Conservation (phyloP, 1,284 basidiomycete species). For the Moesziomyces aphidis region DNA sequence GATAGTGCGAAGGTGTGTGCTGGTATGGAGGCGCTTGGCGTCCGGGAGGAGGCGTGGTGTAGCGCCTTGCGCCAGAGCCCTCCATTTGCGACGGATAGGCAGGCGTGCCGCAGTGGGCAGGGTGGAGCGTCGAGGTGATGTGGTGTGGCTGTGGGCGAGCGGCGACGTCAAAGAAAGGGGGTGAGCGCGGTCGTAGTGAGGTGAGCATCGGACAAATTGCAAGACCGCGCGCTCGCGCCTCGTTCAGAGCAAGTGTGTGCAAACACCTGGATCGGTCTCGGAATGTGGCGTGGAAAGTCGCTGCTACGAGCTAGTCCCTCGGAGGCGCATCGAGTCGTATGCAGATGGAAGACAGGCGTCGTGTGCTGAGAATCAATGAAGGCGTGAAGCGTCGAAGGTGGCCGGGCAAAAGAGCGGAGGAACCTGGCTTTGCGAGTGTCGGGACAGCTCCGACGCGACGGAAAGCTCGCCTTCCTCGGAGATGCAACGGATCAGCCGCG, state of each 20-base stretch:
- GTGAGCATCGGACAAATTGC: slow-evolving; percentile 33
- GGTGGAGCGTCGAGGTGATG: background rate
- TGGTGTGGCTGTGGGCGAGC: slow-evolving; percentile 3
- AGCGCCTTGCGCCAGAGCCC: slow-evolving; percentile 24
- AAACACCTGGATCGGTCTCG: too few relatives aligned
- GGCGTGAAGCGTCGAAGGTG: too few relatives aligned
- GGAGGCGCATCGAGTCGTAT: too few relatives aligned
- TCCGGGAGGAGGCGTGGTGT: slow-evolving; percentile 14
- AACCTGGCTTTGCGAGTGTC: too few relatives aligned
- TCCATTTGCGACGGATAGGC: slow-evolving; percentile 9
- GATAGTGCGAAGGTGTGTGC: background rate
- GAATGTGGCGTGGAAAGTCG: too few relatives aligned
- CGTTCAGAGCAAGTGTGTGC: background rate
- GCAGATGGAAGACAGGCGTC: too few relatives aligned
- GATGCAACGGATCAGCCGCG: too few relatives aligned
- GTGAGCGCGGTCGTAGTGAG: slow-evolving; percentile 37
- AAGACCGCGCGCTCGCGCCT: slow-evolving; percentile 8
- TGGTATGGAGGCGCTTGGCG: slow-evolving; percentile 4
- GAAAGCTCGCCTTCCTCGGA: too few relatives aligned
- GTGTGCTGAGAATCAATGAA: too few relatives aligned
- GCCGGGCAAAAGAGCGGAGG: too few relatives aligned
- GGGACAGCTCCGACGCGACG: too few relatives aligned
- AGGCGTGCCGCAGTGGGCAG: background rate
- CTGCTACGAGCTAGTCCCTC: too few relatives aligned
- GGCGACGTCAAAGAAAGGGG: slow-evolving; percentile 15